phyloP scores from a whole-genome alignment of 768 basidiomycete genomes.

The Trametes cingulata region DNA sequence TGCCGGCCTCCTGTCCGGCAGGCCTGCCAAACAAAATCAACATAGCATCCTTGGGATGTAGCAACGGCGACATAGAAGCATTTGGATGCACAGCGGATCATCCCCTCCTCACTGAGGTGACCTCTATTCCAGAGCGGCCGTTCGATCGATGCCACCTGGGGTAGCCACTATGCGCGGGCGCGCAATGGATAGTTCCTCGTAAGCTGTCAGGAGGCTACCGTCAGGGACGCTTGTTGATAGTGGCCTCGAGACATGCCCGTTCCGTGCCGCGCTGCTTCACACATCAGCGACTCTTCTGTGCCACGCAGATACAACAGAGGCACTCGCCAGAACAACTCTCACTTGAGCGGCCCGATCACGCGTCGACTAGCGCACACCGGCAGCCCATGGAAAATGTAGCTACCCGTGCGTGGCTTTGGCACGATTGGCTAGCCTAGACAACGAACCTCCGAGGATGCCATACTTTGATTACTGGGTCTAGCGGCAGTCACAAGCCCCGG shows the following conservation, averaged over 20 bases:
- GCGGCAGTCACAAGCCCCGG: constrained; percentile 5
- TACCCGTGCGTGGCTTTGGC: constrained; percentile 75
- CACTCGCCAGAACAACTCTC: constrained; percentile 79
- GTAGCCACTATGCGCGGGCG: constrained; percentile 83
- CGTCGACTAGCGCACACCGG: constrained; percentile 90
- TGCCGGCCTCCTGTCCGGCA: constrained; percentile 11
- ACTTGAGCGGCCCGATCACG: constrained; percentile 87
- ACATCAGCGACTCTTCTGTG: neutral
- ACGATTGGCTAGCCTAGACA: constrained; percentile 73
- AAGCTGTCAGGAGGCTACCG: constrained; percentile 73
- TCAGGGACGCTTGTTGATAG: constrained; percentile 85
- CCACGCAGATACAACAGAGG: neutral
- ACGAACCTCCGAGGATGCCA: constrained; percentile 86
- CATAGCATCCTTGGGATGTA: constrained; percentile 2
- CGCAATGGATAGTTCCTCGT: constrained; percentile 69
- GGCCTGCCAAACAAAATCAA: constrained; percentile 5
- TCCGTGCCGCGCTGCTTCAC: constrained; percentile 75
- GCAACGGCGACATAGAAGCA: neutral
- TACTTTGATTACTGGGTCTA: constrained; percentile 12
- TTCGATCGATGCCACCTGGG: constrained; percentile 83
- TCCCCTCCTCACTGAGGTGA: constrained; percentile 43
- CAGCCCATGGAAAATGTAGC: constrained; percentile 88
- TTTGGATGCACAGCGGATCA: neutral
- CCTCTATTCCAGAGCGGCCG: constrained; percentile 65
- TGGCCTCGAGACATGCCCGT: constrained; percentile 82